A percentile compares a stretch with the other conserved stretches of the same genome.
These are phyloP conservation scores for Nymphaea colorata DNA, from an alignment of 164 flowering plant species.

Conservation along the genomic window DNA sequence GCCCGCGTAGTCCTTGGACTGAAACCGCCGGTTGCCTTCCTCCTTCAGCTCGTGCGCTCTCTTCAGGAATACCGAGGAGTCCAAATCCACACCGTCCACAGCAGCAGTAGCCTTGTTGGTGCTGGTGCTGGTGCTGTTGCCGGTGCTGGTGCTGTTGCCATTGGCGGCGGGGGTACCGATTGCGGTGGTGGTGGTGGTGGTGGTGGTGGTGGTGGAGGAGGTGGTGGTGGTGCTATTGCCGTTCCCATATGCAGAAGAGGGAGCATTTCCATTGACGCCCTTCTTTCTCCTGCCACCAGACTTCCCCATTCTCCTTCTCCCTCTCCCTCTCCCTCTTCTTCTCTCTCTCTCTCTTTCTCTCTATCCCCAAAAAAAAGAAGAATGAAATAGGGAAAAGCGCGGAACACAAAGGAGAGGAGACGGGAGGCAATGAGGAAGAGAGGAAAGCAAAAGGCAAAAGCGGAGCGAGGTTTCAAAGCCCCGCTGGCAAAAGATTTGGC, in stretches of 20 bases:
- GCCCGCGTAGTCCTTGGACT: conserved; percentile 64
- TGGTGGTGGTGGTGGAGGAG: too few species aligned
- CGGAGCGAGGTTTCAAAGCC: neutral
- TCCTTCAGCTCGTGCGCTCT: conserved; percentile 92
- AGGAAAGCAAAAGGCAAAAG: neutral
- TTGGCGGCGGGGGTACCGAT: neutral
- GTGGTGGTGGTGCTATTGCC: too few species aligned
- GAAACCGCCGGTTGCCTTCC: conserved; percentile 86
- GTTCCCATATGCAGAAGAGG: neutral
- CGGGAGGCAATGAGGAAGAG: neutral
- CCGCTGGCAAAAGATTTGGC: neutral
- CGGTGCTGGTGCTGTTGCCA: neutral
- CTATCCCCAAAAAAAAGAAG: neutral
- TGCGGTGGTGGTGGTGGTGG: too few species aligned
- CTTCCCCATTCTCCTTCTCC: conserved; percentile 49
- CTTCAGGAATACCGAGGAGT: conserved; percentile 60
- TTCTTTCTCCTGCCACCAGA: conserved; percentile 78
- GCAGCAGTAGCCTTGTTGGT: conserved; percentile 14
- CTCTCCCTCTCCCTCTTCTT: neutral
- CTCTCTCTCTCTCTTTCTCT: too few species aligned
- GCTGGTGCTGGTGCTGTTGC: neutral
- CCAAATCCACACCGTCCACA: conserved; percentile 56
- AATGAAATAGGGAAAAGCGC: neutral
- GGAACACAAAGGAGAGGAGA: neutral
- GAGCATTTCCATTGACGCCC: conserved; percentile 15